phyloP scores from a whole-genome alignment of 2,329 filamentous ascomycete genomes.

The Talaromyces sp. region DNA sequence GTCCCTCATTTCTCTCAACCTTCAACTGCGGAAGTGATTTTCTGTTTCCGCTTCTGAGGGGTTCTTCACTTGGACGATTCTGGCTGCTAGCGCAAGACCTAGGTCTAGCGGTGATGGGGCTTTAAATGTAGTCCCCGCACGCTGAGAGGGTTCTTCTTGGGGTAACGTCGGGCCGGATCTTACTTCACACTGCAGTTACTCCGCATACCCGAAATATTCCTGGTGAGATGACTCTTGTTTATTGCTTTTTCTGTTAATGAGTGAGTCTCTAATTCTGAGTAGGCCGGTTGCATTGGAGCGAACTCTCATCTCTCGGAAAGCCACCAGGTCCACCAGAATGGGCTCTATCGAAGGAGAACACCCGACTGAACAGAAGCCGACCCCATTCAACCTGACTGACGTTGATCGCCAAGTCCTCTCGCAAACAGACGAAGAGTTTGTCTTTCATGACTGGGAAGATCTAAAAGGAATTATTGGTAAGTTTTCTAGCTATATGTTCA shows the following conservation, averaged over 20 bases:
- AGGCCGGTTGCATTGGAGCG: background rate
- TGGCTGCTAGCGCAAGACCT: background rate
- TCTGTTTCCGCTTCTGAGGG: background rate
- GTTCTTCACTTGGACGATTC: background rate
- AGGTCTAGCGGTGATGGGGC: background rate
- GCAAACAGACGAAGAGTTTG: constrained; percentile 52
- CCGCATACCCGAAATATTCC: background rate
- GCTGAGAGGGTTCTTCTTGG: background rate
- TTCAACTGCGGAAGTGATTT: background rate
- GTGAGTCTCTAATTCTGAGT: background rate
- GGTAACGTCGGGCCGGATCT: background rate
- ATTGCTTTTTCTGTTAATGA: background rate
- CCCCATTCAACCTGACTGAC: constrained; percentile 49
- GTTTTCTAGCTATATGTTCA: constrained; percentile 15
- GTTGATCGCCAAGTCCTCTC: constrained; percentile 49
- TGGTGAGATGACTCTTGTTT: background rate
- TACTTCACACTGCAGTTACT: background rate
- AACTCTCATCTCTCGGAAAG: background rate
- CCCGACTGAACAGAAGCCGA: constrained; percentile 16
- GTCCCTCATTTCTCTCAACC: background rate
- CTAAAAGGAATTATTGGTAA: constrained; percentile 52
- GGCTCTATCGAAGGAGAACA: constrained; percentile 14
- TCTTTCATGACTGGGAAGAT: constrained; percentile 52
- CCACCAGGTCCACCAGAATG: constrained; percentile 1
- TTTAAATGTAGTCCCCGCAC: background rate